These are phyloP conservation scores for Saposhnikovia divaricata DNA, from an alignment of 129 eudicot species.

Conservation along the genomic window DNA sequence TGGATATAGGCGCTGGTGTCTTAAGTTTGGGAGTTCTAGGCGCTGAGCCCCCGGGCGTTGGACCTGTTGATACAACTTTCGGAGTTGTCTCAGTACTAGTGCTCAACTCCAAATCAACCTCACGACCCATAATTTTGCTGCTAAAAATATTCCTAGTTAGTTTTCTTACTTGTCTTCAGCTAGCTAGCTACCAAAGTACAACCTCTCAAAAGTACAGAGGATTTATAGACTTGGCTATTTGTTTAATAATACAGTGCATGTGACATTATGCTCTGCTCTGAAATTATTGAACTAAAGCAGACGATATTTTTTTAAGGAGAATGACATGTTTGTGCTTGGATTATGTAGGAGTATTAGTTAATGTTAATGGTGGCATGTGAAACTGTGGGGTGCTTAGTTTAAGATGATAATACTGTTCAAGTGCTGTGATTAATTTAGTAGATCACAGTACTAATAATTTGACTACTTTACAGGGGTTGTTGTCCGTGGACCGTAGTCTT, in stretches of 20 bases:
- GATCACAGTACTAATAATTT: neutral
- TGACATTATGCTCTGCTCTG: neutral
- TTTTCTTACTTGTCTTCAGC: neutral
- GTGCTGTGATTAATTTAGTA: neutral
- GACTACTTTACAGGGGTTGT: neutral
- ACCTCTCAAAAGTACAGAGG: neutral
- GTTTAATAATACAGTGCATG: neutral
- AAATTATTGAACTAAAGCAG: neutral
- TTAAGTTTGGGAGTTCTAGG: conserved; percentile 21
- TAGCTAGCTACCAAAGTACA: neutral
- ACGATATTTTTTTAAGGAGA: neutral
- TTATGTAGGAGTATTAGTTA: neutral
- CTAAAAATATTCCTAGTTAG: neutral
- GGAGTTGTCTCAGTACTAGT: neutral
- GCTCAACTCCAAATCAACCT: conserved; percentile 7
- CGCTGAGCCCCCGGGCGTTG: conserved; percentile 12
- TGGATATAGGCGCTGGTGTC: neutral
- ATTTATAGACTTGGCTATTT: neutral
- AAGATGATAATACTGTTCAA: neutral
- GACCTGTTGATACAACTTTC: neutral
- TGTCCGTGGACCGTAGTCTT: neutral
- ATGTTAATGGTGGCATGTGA: neutral
- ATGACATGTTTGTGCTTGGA: neutral
- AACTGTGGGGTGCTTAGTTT: neutral
- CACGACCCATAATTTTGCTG: neutral